These are phyloP conservation scores for Spatholobus suberectus DNA, from an alignment of 306 rosid genomes.

Conservation along the genomic window DNA sequence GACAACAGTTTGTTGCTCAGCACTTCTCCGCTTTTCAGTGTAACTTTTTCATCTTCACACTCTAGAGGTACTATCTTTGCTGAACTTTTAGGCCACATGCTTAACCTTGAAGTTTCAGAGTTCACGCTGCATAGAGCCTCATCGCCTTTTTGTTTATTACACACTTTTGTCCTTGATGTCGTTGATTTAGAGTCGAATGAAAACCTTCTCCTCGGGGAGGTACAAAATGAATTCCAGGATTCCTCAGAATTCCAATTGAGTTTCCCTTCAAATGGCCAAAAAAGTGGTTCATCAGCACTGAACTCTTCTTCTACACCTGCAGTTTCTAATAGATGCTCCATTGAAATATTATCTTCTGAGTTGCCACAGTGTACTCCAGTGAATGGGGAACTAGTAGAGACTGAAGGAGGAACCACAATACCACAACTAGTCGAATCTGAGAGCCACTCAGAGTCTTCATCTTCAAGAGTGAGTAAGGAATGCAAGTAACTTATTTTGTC, in stretches of 20 bases:
- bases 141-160: not conserved
- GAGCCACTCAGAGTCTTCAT: conserved; percentile 39
- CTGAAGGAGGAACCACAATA: conserved; percentile 14
- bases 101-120: conserved; percentile 44
- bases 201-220: conserved; percentile 52
- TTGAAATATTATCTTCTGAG: not conserved
- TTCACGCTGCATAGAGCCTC: not conserved
- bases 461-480: conserved; percentile 52
- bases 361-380: not conserved
- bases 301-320: conserved; percentile 37
- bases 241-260: conserved; percentile 45
- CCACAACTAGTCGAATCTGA: conserved; percentile 25
- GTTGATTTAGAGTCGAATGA: conserved; percentile 24
- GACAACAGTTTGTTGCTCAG: not conserved
- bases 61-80: conserved; percentile 16
- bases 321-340: conserved; percentile 29
- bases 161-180: conserved; percentile 18
- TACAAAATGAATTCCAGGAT: conserved; percentile 45
- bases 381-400: conserved; percentile 20
- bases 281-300: conserved; percentile 52
- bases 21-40: not conserved
- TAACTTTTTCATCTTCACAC: not conserved
- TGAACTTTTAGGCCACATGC: conserved; percentile 32
- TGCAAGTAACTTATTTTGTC: conserved; percentile 32
- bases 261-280: conserved; percentile 60